Base-by-base conservation (phyloP, 352 stramenopile genomes). In the Thraustochytrium sp. region DNA sequence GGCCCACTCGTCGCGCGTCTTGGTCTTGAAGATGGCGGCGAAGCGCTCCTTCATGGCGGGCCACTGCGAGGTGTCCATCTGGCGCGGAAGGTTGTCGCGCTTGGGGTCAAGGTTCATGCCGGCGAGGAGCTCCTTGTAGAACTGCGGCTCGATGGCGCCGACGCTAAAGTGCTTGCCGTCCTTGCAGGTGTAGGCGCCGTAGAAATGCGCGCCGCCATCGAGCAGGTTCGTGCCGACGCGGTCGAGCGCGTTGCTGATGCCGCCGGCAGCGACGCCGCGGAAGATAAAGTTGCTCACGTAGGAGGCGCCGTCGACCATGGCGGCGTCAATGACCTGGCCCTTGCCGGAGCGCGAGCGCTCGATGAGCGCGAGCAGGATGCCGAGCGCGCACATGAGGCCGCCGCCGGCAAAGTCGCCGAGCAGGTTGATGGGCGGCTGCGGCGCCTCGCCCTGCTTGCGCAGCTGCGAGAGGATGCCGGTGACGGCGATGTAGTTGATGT, bases 401-500 rank as follows among this genome's bases (percentile, higher is more conserved):
- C 85, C 85, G 42, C 85, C 85, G 13, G 84, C 85, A 86, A 88
- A 87, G 73, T 87, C 85, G 29, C 84, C 85, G 18, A 87, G 38
- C 21, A 87, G 37, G 73, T 87, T 87, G 23, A 86, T 82, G 11
- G 85, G 85, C 8, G 85, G 80, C 36, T 65, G 29, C 2, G 85
- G 85, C 18, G 31, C 5, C 11, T 87, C 85, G 21, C 72, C 75
- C 23, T 8, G 11, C 18, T 63, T 29, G 36, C 42, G 40, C 21
- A 87, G 55, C 44, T 9, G 8, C 11, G 46, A 77, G 40, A 87
- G 85, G 26, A 86, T 74, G 21, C 85, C 85, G 23, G 68, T 82
- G 26, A 87, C 46, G n/a, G 74, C 85, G 77, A 87, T 68, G 68
- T 87, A 87, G 82, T 87, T 87, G 56, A 87, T 86, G 26, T 87